phyloP scores from a whole-genome alignment of 2,329 filamentous ascomycete species.

The Sporothrix variecibatus region DNA sequence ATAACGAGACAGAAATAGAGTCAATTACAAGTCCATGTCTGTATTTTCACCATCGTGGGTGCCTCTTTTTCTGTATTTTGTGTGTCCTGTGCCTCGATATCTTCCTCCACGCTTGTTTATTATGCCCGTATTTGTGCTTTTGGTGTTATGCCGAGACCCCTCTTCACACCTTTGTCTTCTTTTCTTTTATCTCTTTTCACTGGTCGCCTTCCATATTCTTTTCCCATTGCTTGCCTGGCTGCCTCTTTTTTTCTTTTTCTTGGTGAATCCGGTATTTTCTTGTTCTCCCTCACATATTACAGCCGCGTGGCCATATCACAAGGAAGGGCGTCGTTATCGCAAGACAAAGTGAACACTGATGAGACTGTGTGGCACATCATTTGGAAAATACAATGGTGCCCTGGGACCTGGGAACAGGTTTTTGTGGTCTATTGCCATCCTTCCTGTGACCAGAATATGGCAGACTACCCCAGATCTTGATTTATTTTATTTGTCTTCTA shows the following conservation, averaged over 20 bases:
- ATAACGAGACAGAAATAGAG: background rate
- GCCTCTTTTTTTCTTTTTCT: background rate
- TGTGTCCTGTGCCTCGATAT: background rate
- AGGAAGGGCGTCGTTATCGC: background rate
- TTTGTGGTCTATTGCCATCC: background rate
- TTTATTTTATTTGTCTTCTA: background rate
- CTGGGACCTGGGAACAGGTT: constrained; percentile 5
- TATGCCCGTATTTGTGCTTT: background rate
- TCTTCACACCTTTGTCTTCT: background rate
- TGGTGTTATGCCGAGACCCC: background rate
- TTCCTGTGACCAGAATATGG: background rate
- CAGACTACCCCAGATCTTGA: background rate
- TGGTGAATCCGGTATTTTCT: background rate
- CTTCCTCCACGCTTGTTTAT: background rate
- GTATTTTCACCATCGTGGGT: background rate
- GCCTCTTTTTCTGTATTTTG: background rate
- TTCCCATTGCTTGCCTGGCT: background rate
- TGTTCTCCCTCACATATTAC: background rate
- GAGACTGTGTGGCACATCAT: background rate
- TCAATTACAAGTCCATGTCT: background rate
- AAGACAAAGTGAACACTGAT: background rate
- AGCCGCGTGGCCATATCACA: background rate
- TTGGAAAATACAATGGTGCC: background rate
- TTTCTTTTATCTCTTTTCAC: background rate
- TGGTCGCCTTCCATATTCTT: background rate